Conservation (phyloP, 345 rosid genomes). For the Dipteronia sinensis region DNA sequence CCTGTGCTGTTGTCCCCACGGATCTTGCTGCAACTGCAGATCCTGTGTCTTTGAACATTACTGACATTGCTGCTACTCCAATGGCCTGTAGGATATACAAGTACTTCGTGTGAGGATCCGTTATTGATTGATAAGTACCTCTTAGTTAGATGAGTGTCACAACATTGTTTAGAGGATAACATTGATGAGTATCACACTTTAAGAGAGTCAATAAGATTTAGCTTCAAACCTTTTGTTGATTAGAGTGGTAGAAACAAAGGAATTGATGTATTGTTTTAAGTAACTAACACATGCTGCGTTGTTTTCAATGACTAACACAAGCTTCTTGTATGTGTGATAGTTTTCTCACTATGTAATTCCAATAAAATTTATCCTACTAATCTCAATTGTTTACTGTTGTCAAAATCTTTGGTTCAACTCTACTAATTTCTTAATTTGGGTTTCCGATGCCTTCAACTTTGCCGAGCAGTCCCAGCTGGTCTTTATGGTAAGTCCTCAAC, state of each 20-base stretch:
- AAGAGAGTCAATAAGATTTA: background rate
- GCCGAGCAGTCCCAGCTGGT: slow-evolving; percentile 81
- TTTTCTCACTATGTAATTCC: background rate
- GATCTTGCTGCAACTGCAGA: background rate
- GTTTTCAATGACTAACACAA: background rate
- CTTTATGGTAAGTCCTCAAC: slow-evolving; percentile 63
- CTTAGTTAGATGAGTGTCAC: too few species aligned
- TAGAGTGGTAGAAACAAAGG: background rate
- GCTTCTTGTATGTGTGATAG: background rate
- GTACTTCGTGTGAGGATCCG: too few species aligned
- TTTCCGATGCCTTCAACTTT: slow-evolving; percentile 23
- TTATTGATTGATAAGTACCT: too few species aligned
- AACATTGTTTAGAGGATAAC: too few species aligned
- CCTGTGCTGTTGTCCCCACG: background rate
- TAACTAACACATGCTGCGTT: background rate
- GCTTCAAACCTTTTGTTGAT: background rate
- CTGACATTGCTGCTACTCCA: too few species aligned
- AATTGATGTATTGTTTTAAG: background rate
- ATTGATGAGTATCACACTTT: too few species aligned
- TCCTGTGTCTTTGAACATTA: background rate
- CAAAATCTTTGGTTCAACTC: slow-evolving; percentile 24
- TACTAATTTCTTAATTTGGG: slow-evolving; percentile 27
- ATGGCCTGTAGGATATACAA: too few species aligned
- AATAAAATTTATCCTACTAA: background rate
- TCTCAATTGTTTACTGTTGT: background rate